Evolutionary conservation across 2,329 filamentous ascomycete genomes (phyloP).

Genomic region (Cryphonectria japonica): DNA sequence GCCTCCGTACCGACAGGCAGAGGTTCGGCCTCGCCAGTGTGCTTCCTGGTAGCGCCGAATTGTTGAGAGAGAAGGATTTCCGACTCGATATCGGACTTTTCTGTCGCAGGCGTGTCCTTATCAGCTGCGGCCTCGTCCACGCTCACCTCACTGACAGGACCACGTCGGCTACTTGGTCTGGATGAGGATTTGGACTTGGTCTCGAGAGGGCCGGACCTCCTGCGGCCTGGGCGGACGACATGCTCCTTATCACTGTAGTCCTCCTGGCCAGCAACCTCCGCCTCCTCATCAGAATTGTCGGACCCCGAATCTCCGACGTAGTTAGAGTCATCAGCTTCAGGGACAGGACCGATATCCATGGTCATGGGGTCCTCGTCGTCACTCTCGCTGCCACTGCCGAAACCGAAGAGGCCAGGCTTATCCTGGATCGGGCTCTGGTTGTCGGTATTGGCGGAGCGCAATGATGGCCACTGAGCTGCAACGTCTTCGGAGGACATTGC

Average conservation of each 20-base stretch:
- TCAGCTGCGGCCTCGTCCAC: not conserved
- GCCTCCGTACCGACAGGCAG: not conserved
- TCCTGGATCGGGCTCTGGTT: slow-evolving; percentile 22
- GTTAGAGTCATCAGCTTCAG: slow-evolving; percentile 22
- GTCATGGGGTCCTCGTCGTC: slow-evolving; percentile 25
- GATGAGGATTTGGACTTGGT: not conserved
- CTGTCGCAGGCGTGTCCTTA: not conserved
- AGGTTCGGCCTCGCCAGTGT: not conserved
- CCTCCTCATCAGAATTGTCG: slow-evolving; percentile 7
- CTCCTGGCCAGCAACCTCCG: not conserved
- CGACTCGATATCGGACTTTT: not conserved
- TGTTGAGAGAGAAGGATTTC: not conserved
- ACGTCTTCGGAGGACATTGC: slow-evolving; percentile 16
- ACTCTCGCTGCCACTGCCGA: slow-evolving; percentile 13
- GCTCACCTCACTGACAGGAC: slow-evolving; percentile 1
- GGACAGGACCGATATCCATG: slow-evolving; percentile 24
- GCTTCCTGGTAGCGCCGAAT: not conserved
- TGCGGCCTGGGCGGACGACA: not conserved
- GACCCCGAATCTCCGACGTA: slow-evolving; percentile 22
- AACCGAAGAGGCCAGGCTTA: slow-evolving; percentile 7
- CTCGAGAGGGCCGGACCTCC: too few relatives aligned
- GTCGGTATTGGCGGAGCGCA: slow-evolving; percentile 24
- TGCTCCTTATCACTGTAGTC: slow-evolving; percentile 7
- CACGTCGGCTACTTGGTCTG: slow-evolving; percentile 6
- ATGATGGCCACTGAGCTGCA: slow-evolving; percentile 16